Evolutionary conservation across 495 filamentous ascomycete species (phyloP).

Genomic region (Letharia columbiana): DNA sequence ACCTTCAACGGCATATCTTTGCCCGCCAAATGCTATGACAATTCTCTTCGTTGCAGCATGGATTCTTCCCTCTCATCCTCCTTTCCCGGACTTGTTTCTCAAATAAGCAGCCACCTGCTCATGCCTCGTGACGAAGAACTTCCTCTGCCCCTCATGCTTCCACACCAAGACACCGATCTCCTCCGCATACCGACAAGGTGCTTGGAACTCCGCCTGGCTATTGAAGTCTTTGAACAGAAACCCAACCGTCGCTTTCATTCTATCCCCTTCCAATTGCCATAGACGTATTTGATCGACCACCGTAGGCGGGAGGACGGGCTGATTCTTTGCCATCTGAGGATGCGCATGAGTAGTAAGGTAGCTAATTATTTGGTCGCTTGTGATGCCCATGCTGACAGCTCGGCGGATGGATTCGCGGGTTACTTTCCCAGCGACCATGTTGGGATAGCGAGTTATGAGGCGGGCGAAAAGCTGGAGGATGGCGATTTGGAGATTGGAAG

Average conservation of each 20-base stretch:
- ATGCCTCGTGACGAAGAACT: slow-evolving; percentile 80
- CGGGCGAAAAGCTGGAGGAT: slow-evolving; percentile 84
- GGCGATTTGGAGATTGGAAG: slow-evolving; percentile 83
- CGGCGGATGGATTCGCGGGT: slow-evolving; percentile 77
- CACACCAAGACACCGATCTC: slow-evolving; percentile 88
- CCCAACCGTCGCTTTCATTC: slow-evolving; percentile 71
- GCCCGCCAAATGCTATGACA: background rate
- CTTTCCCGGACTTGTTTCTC: slow-evolving; percentile 34
- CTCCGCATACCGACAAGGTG: slow-evolving; percentile 67
- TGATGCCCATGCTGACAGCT: slow-evolving; percentile 86
- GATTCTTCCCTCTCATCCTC: background rate
- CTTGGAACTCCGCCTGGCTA: slow-evolving; percentile 64
- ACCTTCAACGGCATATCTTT: background rate
- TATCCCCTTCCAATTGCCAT: slow-evolving; percentile 95
- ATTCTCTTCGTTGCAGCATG: no score
- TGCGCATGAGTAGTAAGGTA: slow-evolving; percentile 87
- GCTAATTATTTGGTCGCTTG: slow-evolving; percentile 82
- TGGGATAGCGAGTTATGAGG: slow-evolving; percentile 79
- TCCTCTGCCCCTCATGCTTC: slow-evolving; percentile 66
- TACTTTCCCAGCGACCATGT: slow-evolving; percentile 82
- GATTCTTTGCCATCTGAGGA: slow-evolving; percentile 71
- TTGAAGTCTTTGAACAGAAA: slow-evolving; percentile 88
- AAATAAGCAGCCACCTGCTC: slow-evolving; percentile 79
- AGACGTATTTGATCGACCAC: slow-evolving; percentile 96
- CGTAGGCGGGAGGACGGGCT: slow-evolving; percentile 68